Base-by-base conservation (phyloP, 176 grass and related monocot species). In the Zoysia pacifica region DNA sequence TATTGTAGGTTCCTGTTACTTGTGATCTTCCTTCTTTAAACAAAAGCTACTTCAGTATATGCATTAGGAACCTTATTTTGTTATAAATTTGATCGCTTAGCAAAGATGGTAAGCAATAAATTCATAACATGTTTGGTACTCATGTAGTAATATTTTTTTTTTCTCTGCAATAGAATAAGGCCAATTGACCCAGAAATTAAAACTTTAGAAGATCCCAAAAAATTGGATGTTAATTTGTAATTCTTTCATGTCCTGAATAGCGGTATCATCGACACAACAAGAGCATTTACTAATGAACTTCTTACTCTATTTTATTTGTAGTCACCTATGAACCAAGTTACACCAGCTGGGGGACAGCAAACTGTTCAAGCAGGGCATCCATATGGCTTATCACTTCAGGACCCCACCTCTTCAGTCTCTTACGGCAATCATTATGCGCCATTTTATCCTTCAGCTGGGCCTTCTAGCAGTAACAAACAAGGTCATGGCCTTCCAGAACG, bases 371-470 rank as follows among this genome's bases (percentile, higher is more conserved):
- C 80, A 65, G 89, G 89, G 40, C 49, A 41, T 28, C 67, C 83
- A 10, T 91, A 89, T 89, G 92, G 89, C 48, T 72, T 94, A 70
- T 55, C 86, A 4, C 87, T 84, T 54, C 92, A 89, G 65, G 85
- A 74, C 18, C 62, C 75, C 83, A 68, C 74, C 9, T 70, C 77
- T 70, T 72, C 75, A 36, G 44, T 77, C 42, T 7, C 77, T 79
- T 91, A 86, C 62, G 54, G 77, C 69, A 77, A 77, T 81, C 85
- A 83, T 62, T 88, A 91, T 84, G 54, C 80, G 2, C 83, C 64
- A 9, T 37, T 87, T 36, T 84, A 82, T 70, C 65, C 88, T 66
- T 91, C 83, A 72, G 39, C 73, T 70, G 70, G 77, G 61, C 80
- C 75, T 86, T 84, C 83, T 76, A 79, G 40, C 48, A 39, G 49